Conservation (phyloP, 331 rosid species). For the Erythrophleum ivorense region DNA sequence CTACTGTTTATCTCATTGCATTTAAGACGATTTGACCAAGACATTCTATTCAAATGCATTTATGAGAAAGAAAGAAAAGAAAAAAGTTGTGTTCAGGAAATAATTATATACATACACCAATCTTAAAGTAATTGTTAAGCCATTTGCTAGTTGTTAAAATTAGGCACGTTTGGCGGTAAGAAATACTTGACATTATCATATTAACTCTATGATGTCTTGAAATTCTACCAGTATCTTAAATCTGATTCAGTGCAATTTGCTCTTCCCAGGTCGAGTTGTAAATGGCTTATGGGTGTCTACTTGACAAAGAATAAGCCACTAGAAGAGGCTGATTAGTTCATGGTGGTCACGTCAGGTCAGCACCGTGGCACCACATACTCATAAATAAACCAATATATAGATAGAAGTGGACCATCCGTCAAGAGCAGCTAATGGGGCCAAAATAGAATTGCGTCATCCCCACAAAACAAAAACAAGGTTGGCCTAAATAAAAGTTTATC, state of each 20-base stretch:
- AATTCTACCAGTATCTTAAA: not conserved
- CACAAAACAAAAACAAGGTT: constrained; percentile 7
- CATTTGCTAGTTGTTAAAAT: not conserved
- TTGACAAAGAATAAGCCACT: constrained; percentile 16
- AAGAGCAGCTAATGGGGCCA: constrained; percentile 31
- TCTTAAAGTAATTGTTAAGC: not conserved
- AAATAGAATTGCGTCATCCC: constrained; percentile 42
- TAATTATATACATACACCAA: not conserved
- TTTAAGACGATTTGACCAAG: constrained; percentile 51
- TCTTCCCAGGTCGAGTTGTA: not conserved
- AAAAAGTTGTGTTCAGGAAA: not conserved
- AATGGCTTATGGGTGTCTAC: not conserved
- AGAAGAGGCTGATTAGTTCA: constrained; percentile 36
- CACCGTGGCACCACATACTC: constrained; percentile 33
- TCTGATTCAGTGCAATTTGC: not conserved
- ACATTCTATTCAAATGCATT: constrained; percentile 6
- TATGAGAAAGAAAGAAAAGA: not conserved
- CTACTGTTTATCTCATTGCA: constrained; percentile 37
- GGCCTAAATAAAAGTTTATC: constrained; percentile 2
- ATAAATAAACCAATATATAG: constrained; percentile 27
- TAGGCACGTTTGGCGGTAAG: not conserved
- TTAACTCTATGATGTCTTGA: too few relatives aligned
- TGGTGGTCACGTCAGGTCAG: constrained; percentile 23
- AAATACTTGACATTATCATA: not conserved
- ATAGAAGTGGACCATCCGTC: constrained; percentile 33